Evolutionary conservation across 2,329 filamentous ascomycete genomes (phyloP).

Genomic region (Coleophoma eucalyptorum): DNA sequence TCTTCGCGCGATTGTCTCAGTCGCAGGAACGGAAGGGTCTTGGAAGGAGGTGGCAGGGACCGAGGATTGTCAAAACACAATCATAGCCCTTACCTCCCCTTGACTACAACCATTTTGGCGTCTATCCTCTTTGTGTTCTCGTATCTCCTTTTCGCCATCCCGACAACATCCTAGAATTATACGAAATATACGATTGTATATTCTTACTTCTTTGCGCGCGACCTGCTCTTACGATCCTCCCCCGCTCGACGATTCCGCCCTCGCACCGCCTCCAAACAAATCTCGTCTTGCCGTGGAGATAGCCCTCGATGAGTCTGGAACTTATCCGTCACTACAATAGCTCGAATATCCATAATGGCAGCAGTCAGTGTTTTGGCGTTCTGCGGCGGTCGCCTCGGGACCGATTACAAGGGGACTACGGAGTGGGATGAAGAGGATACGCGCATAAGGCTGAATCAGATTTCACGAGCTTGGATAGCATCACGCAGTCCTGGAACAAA

Average conservation of each 20-base stretch:
- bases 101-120: slow-evolving; percentile 2
- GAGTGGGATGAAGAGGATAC: slow-evolving; percentile 36
- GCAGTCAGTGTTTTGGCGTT: slow-evolving; percentile 35
- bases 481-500: slow-evolving; percentile 9
- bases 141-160: neutral
- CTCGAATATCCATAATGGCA: slow-evolving; percentile 37
- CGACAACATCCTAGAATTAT: too few species aligned
- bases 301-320: slow-evolving; percentile 31
- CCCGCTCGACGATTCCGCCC: slow-evolving; percentile 5
- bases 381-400: slow-evolving; percentile 34
- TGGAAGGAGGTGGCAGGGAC: too few species aligned
- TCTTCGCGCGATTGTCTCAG: slow-evolving; percentile 13
- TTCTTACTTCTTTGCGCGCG: neutral
- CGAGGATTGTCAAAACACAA: too few species aligned
- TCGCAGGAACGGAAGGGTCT: neutral
- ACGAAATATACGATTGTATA: too few species aligned
- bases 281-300: slow-evolving; percentile 10
- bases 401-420: slow-evolving; percentile 35
- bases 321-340: slow-evolving; percentile 22
- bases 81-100: slow-evolving; percentile 2
- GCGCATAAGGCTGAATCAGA: slow-evolving; percentile 29
- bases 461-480: slow-evolving; percentile 29
- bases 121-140: neutral
- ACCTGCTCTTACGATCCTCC: slow-evolving; percentile 1
- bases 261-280: slow-evolving; percentile 1